phyloP scores from a whole-genome alignment of 768 basidiomycete genomes.

The Porpolomopsis calyptriformis region DNA sequence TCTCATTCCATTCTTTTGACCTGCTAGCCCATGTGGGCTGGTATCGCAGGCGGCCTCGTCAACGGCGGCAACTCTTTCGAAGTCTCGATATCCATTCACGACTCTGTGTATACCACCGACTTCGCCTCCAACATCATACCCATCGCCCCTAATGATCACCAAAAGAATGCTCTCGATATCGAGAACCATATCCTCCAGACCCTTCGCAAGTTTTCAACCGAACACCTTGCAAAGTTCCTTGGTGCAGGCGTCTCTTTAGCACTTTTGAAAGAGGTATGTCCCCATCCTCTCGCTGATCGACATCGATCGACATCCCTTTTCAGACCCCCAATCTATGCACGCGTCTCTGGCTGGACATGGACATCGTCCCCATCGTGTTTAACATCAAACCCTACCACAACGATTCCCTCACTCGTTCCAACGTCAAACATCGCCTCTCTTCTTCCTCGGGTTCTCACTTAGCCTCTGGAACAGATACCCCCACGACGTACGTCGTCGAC shows the following conservation, averaged over 20 bases:
- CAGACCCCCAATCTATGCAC: constrained; percentile 78
- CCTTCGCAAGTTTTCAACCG: constrained; percentile 58
- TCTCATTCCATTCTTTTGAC: constrained; percentile 11
- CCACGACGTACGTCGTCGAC: constrained; percentile 50
- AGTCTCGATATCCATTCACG: constrained; percentile 71
- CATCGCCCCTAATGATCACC: constrained; percentile 39
- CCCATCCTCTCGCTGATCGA: constrained; percentile 13
- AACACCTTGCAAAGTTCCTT: constrained; percentile 80
- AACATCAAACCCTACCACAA: constrained; percentile 79
- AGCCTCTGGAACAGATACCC: constrained; percentile 67
- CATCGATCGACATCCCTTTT: constrained; percentile 13
- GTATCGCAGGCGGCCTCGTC: constrained; percentile 54
- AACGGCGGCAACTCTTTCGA: constrained; percentile 54
- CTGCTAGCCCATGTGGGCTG: constrained; percentile 78
- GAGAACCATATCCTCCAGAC: constrained; percentile 54
- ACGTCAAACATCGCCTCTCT: constrained; percentile 73
- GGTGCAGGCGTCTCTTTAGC: constrained; percentile 68
- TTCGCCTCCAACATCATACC: constrained; percentile 50
- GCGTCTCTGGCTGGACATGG: constrained; percentile 71
- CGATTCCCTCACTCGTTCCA: constrained; percentile 66
- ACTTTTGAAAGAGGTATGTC: constrained; percentile 55
- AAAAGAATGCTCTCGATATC: constrained; percentile 49
- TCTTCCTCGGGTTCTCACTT: constrained; percentile 72
- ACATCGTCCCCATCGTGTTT: constrained; percentile 78
- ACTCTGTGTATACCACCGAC: constrained; percentile 78